Conservation (phyloP, 805 yeast genomes). For the Sporopachydermia quercuum region DNA sequence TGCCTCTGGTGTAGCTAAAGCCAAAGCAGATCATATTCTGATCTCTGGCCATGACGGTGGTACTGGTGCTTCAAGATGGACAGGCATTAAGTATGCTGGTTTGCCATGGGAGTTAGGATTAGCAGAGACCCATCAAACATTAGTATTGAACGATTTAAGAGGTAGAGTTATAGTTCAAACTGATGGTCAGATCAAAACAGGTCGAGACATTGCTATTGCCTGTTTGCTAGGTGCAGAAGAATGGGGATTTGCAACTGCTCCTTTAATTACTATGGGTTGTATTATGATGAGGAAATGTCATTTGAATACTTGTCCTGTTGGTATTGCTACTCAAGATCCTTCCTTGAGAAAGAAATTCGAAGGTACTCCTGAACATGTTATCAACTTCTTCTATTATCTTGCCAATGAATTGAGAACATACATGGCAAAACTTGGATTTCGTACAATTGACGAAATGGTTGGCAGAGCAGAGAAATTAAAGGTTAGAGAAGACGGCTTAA, state of each 20-base stretch:
- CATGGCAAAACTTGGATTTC: slow-evolving; percentile 92
- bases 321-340: slow-evolving; percentile 98
- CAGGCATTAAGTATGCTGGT: slow-evolving; percentile 94
- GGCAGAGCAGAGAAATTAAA: slow-evolving; percentile 87
- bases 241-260: slow-evolving; percentile 96
- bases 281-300: slow-evolving; percentile 94
- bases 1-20: slow-evolving; percentile 98
- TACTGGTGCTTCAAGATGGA: slow-evolving; percentile 98
- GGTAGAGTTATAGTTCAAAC: slow-evolving; percentile 93
- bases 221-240: slow-evolving; percentile 95
- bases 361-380: slow-evolving; percentile 97
- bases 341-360: slow-evolving; percentile 78
- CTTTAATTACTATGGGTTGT: slow-evolving; percentile 95
- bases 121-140: slow-evolving; percentile 96
- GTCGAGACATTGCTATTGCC: slow-evolving; percentile 93
- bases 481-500: slow-evolving; percentile 74
- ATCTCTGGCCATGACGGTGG: slow-evolving; percentile 99
- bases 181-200: slow-evolving; percentile 97
- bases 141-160: slow-evolving; percentile 88
- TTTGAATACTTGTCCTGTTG: slow-evolving; percentile 90
- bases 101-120: slow-evolving; percentile 97
- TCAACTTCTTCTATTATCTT: slow-evolving; percentile 91
- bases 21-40: slow-evolving; percentile 92
- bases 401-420: slow-evolving; percentile 82
- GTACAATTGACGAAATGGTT: slow-evolving; percentile 95